Evolutionary conservation across 2,329 filamentous ascomycete genomes (phyloP).

Genomic region (Pseudocercospora cruenta): DNA sequence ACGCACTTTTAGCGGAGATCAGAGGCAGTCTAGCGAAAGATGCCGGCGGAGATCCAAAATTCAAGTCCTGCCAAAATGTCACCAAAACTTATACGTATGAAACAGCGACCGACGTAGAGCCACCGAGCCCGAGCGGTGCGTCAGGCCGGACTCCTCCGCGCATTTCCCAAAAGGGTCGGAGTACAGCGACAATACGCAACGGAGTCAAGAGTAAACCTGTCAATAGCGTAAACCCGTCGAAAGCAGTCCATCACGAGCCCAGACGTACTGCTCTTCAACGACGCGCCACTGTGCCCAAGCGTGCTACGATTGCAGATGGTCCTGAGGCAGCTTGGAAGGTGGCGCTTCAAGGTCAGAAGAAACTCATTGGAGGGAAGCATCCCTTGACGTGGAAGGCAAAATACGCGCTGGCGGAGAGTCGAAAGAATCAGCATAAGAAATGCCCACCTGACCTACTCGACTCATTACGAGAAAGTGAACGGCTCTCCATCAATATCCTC

Average conservation of each 20-base stretch:
- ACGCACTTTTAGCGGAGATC: background rate
- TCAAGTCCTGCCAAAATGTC: background rate
- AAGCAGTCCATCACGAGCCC: background rate
- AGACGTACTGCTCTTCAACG: background rate
- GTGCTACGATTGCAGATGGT: constrained; percentile 1
- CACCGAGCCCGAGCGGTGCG: constrained; percentile 15
- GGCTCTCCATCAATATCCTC: constrained; percentile 11
- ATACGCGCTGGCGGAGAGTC: constrained; percentile 10
- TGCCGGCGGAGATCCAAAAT: too few relatives aligned
- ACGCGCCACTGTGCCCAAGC: constrained; percentile 17
- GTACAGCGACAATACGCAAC: background rate
- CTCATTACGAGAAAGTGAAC: constrained; percentile 10
- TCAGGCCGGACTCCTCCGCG: background rate
- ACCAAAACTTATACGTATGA: constrained; percentile 17
- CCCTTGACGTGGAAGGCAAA: constrained; percentile 14
- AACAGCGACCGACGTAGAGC: constrained; percentile 26
- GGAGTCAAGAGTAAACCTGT: background rate
- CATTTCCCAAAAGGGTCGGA: background rate
- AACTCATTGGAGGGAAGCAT: constrained; percentile 21
- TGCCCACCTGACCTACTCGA: background rate
- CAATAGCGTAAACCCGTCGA: background rate
- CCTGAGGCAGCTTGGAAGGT: constrained; percentile 17
- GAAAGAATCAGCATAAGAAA: constrained; percentile 9
- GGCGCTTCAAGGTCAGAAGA: constrained; percentile 10
- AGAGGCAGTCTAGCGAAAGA: background rate